These are phyloP conservation scores for Moricandia moricandioides DNA, from an alignment of 345 rosid species.

Conservation along the genomic window DNA sequence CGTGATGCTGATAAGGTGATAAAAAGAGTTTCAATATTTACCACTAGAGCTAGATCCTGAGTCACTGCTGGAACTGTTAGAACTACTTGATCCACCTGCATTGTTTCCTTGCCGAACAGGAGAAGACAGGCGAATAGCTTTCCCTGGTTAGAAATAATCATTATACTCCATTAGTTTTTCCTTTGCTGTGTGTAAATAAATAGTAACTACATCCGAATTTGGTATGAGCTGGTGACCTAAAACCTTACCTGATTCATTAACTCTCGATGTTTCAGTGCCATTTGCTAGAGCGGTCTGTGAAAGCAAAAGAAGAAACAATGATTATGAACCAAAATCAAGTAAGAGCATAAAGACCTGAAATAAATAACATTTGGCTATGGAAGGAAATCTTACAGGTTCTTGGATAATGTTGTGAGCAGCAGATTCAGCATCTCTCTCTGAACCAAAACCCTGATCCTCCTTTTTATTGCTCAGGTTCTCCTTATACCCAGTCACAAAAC, in stretches of 20 bases:
- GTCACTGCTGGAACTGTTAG: slow-evolving; percentile 41
- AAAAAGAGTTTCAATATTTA: slow-evolving; percentile 22
- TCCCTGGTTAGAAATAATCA: slow-evolving; percentile 20
- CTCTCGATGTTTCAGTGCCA: slow-evolving; percentile 30
- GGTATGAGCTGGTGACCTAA: slow-evolving; percentile 5
- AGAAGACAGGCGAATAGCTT: slow-evolving; percentile 29
- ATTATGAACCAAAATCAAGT: not conserved
- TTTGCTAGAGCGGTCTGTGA: slow-evolving; percentile 16
- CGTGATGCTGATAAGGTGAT: slow-evolving; percentile 3
- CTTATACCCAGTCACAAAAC: slow-evolving; percentile 53
- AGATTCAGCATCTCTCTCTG: slow-evolving; percentile 43
- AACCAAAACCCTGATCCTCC: slow-evolving; percentile 46
- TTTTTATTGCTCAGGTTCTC: slow-evolving; percentile 49
- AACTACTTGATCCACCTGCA: slow-evolving; percentile 43
- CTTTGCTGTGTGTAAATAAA: not conserved
- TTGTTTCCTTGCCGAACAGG: slow-evolving; percentile 26
- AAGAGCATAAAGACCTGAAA: slow-evolving; percentile 17
- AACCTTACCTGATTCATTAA: slow-evolving; percentile 33
- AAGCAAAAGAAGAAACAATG: slow-evolving; percentile 21
- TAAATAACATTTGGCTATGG: slow-evolving; percentile 1
- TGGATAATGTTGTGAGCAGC: slow-evolving; percentile 34
- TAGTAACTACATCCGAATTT: slow-evolving; percentile 3
- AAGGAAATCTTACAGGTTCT: slow-evolving; percentile 29
- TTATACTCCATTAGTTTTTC: not conserved
- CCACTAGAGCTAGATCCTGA: slow-evolving; percentile 41